phyloP scores from a whole-genome alignment of 441 rosid species.

The Theobroma grandiflorum region DNA sequence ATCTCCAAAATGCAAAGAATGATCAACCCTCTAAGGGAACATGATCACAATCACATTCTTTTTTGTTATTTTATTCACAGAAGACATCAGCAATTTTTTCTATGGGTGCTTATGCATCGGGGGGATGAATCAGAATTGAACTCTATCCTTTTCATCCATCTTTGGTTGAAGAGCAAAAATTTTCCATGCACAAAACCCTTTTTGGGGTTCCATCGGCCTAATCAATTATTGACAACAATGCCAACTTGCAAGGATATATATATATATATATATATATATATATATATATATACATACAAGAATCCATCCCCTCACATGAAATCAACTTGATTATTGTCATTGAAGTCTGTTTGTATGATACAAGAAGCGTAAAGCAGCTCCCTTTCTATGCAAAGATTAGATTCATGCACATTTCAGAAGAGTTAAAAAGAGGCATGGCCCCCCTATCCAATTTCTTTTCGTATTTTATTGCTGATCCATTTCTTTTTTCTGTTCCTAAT shows the following conservation, averaged over 20 bases:
- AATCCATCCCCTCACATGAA: background rate
- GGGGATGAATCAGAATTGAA: conserved; percentile 17
- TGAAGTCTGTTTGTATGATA: background rate
- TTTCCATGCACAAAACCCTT: no score
- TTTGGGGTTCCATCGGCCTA: background rate
- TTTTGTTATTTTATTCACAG: background rate
- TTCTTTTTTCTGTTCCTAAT: background rate
- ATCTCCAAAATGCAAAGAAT: conserved; percentile 1
- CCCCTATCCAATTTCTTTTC: background rate
- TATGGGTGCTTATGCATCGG: background rate
- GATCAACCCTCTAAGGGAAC: conserved; percentile 25
- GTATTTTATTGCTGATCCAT: background rate
- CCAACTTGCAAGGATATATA: background rate
- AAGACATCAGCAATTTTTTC: background rate
- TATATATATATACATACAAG: background rate
- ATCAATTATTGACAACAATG: background rate
- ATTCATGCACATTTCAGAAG: conserved; percentile 30
- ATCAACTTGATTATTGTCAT: background rate
- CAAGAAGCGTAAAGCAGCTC: background rate
- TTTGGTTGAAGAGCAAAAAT: background rate
- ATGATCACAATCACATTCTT: background rate
- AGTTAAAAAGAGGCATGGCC: background rate
- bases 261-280: background rate
- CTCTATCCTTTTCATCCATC: background rate
- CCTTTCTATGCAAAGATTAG: background rate